Base-by-base conservation (phyloP, 1,139 yeast genomes). In the Geotrichum restrictum region DNA sequence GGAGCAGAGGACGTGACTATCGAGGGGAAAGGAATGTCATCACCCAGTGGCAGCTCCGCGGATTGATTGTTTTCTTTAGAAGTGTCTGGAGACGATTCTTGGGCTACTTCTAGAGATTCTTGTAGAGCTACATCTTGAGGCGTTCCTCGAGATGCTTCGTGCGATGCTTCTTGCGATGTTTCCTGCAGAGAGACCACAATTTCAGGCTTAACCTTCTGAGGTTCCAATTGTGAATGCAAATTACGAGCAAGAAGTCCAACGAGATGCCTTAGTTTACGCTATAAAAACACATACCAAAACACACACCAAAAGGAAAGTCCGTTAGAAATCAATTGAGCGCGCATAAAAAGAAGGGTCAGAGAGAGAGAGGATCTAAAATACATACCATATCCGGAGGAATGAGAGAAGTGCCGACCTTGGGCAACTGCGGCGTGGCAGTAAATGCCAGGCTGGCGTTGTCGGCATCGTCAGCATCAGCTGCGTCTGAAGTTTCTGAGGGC, bases 261-360 rank as follows among this genome's bases (percentile, higher is more conserved):
- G 11, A 51, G 42, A 27, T 51, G 54, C 36, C 44, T 24, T 33
- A 51, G 45, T 32, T 51, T 51, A 16, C 54, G 39, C 54, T 43
- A 19, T 14, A n/a, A 11, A n/a, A n/a, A n/a, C n/a, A n/a, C n/a
- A n/a, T n/a, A n/a, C n/a, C n/a, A n/a, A n/a, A n/a, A n/a, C n/a
- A n/a, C n/a, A n/a, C n/a, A n/a, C n/a, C n/a, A n/a, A n/a, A n/a
- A n/a, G n/a, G n/a, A n/a, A n/a, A n/a, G n/a, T n/a, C n/a, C n/a
- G n/a, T n/a, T n/a, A 18, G n/a, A 18, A 11, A 18, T 11, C 32
- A 27, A 27, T 18, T 32, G 37, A 11, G 24, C 16, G n/a, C n/a
- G n/a, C n/a, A n/a, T 5, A 18, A 22, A 18, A 7, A 14, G 8
- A 33, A 33, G 37, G 13, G 13, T 33, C 5, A 18, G 14, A 33